Percentiles rank a stretch among this genome's conserved stretches.
Evolutionary conservation across 768 basidiomycete species (phyloP).

Genomic region (Phaffia australis): DNA sequence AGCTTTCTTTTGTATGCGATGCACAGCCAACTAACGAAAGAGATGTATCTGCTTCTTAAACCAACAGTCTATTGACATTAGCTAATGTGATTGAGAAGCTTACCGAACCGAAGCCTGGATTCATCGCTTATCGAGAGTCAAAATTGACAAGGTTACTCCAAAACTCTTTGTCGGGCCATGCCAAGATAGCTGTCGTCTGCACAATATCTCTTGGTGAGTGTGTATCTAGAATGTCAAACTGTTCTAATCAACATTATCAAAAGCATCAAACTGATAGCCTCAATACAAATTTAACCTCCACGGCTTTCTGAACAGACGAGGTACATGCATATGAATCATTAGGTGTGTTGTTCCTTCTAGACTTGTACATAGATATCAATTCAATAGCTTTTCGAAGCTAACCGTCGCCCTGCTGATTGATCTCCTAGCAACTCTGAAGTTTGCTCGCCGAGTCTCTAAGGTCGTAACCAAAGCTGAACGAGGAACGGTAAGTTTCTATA

Average conservation of each 20-base stretch:
- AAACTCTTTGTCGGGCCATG: conserved; percentile 38
- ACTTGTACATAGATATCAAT: background rate
- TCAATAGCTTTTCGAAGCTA: background rate
- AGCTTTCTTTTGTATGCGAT: conserved; percentile 2
- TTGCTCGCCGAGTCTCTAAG: conserved; percentile 37
- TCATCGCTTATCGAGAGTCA: conserved; percentile 39
- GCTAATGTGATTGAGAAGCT: conserved; percentile 36
- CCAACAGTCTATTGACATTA: conserved; percentile 32
- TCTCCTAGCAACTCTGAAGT: conserved; percentile 34
- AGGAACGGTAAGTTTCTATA: conserved; percentile 32
- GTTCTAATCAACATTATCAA: background rate
- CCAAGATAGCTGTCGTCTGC: conserved; percentile 40
- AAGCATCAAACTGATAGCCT: conserved; percentile 24
- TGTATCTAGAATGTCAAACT: background rate
- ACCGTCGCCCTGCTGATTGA: background rate
- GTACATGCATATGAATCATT: conserved; percentile 37
- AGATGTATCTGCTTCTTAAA: no score
- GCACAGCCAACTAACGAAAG: background rate
- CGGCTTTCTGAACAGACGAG: conserved; percentile 31
- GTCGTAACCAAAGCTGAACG: conserved; percentile 39
- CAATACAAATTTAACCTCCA: background rate
- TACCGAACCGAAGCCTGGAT: conserved; percentile 33
- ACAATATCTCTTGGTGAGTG: conserved; percentile 27
- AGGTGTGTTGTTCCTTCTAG: conserved; percentile 17
- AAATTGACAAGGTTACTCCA: conserved; percentile 39